These are phyloP conservation scores for Flaveria robusta DNA, from an alignment of 129 eudicot genomes.

Conservation along the genomic window DNA sequence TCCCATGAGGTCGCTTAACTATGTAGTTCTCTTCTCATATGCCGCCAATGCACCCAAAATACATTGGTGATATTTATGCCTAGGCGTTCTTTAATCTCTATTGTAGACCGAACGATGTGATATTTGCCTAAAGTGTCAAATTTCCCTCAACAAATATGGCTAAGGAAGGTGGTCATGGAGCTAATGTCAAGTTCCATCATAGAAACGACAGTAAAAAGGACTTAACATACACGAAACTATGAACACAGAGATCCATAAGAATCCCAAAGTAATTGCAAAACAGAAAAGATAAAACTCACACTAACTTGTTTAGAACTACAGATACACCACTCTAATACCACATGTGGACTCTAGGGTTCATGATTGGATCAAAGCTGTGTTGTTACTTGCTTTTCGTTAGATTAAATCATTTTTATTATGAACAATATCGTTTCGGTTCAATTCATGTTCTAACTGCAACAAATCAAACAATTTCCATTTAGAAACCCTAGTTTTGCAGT, in stretches of 20 bases:
- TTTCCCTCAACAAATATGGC: no score
- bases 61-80: neutral
- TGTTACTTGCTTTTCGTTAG: neutral
- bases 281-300: neutral
- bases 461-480: neutral
- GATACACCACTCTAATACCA: neutral
- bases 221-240: no score
- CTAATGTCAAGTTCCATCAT: no score
- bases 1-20: neutral
- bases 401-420: neutral
- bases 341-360: neutral
- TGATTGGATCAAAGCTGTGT: neutral
- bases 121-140: no score
- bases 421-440: neutral
- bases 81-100: neutral
- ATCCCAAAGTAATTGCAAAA: neutral
- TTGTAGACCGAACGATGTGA: neutral
- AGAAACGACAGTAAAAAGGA: no score
- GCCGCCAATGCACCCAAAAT: no score
- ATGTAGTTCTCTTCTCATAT: no score
- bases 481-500: neutral
- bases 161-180: no score
- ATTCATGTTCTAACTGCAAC: slow-evolving; percentile 10
- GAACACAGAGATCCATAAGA: neutral
- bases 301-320: neutral